Percentiles rank a stretch among this genome's conserved stretches.
These are phyloP conservation scores for Chlorella vulgaris DNA, from an alignment of 139 green algal genomes.

Conservation along the genomic window DNA sequence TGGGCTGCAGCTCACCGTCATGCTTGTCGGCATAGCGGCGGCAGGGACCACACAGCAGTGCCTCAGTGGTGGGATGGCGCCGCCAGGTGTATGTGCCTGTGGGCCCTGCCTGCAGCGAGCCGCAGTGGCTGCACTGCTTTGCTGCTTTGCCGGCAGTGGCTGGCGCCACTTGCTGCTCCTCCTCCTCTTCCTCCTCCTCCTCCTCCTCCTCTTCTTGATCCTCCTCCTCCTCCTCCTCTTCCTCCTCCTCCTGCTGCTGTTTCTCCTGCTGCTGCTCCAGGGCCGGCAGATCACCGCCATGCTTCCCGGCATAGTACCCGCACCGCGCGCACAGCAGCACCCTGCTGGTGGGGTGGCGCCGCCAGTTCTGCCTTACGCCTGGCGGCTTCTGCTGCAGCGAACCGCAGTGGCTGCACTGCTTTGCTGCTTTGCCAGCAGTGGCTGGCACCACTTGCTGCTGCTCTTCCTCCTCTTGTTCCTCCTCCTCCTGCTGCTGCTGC, in stretches of 20 bases:
- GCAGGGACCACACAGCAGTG: neutral
- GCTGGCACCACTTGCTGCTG: neutral
- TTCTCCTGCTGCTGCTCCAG: neutral
- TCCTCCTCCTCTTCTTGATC: neutral
- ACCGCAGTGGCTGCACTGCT: neutral
- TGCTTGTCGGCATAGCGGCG: neutral
- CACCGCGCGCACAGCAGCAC: neutral
- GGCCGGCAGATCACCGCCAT: neutral
- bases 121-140: slow-evolving; percentile 1
- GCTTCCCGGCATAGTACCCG: neutral
- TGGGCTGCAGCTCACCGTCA: neutral
- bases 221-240: no score
- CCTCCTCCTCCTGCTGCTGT: neutral
- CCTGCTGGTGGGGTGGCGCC: neutral
- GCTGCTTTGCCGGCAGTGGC: neutral
- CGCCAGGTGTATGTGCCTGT: neutral
- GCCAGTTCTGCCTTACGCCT: neutral
- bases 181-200: neutral
- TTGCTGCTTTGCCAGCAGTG: neutral
- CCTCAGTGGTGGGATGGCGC: neutral
- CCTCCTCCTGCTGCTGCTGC: neutral
- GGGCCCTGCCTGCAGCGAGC: neutral
- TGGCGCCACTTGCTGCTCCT: neutral
- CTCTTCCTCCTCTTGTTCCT: neutral
- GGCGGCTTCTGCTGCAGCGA: neutral